Percentiles rank a stretch among this genome's conserved stretches.
Evolutionary conservation across 2,329 filamentous ascomycete species (phyloP).

Genomic region (Xylariales sp.): DNA sequence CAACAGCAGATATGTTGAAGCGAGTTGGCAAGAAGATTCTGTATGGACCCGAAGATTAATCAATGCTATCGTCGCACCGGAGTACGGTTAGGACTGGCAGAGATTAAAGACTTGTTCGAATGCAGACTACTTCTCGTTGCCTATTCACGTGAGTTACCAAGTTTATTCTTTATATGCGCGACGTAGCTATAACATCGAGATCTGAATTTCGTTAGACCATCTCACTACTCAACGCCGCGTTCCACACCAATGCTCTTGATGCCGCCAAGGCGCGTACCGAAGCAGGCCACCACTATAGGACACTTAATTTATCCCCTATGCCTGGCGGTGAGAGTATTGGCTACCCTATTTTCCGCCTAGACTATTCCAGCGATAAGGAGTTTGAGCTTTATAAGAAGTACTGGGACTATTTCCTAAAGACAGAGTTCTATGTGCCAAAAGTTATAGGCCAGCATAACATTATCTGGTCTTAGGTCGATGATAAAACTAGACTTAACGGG

Average conservation of each 20-base stretch:
- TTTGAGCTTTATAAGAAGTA: slow-evolving; percentile 1
- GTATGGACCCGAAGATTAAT: not conserved
- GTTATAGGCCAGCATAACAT: not conserved
- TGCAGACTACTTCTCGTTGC: slow-evolving; percentile 1
- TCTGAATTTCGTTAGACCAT: slow-evolving; percentile 1
- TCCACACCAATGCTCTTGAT: not conserved
- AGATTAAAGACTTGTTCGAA: not conserved
- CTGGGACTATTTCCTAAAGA: not conserved
- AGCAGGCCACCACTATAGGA: not conserved
- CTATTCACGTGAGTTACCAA: not conserved
- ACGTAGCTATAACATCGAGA: not conserved
- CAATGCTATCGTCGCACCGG: not conserved
- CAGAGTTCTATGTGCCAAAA: not conserved
- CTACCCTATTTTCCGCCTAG: slow-evolving; percentile 4
- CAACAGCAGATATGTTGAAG: not conserved
- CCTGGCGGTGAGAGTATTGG: not conserved
- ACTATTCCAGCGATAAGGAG: slow-evolving; percentile 3
- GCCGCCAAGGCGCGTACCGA: not conserved
- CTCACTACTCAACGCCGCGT: not conserved
- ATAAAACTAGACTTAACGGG: slow-evolving; percentile 2
- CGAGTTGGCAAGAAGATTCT: slow-evolving; percentile 2
- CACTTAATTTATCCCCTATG: not conserved
- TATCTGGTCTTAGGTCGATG: slow-evolving; percentile 4
- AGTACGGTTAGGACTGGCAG: slow-evolving; percentile 1
- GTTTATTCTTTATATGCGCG: not conserved